Conservation (phyloP, 441 rosid species). For the Gossypium trilobum region DNA sequence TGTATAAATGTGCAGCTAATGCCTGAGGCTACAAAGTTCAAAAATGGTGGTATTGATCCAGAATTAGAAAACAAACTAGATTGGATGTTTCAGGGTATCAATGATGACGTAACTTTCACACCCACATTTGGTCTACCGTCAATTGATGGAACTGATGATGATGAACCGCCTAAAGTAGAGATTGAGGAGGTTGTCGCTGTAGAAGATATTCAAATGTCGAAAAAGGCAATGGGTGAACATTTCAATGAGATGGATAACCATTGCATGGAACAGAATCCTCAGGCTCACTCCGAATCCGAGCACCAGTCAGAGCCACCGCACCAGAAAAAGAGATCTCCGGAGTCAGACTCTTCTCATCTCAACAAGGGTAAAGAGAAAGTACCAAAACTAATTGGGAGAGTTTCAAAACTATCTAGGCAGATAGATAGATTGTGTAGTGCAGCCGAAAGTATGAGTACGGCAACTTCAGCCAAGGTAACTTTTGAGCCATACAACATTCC, state of each 20-base stretch:
- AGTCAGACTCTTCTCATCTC: constrained; percentile 2
- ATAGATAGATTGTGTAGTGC: constrained; percentile 13
- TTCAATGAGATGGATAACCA: constrained; percentile 5
- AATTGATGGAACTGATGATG: constrained; percentile 10
- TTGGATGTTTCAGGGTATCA: constrained; percentile 4
- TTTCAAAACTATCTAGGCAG: constrained; percentile 5
- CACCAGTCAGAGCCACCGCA: neutral
- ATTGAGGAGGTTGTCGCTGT: neutral
- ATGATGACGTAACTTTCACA: neutral
- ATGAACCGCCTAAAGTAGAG: constrained; percentile 4
- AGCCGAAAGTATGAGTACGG: constrained; percentile 8
- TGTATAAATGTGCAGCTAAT: neutral
- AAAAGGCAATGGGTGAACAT: constrained; percentile 7
- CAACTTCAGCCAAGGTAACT: constrained; percentile 2
- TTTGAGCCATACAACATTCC: constrained; percentile 5
- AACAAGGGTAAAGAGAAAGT: constrained; percentile 11
- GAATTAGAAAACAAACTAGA: constrained; percentile 1
- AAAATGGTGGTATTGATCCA: constrained; percentile 5
- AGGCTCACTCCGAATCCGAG: constrained; percentile 6
- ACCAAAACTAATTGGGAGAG: constrained; percentile 7
- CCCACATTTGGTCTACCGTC: neutral
- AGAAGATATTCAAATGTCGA: neutral
- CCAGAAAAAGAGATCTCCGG: neutral
- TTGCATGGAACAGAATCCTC: constrained; percentile 8
- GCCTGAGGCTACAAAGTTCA: constrained; percentile 9